Evolutionary conservation across 2,329 filamentous ascomycete genomes (phyloP), one percentile per base, ranked within the genome.

Genomic region (Penicillium brasilianum): DNA sequence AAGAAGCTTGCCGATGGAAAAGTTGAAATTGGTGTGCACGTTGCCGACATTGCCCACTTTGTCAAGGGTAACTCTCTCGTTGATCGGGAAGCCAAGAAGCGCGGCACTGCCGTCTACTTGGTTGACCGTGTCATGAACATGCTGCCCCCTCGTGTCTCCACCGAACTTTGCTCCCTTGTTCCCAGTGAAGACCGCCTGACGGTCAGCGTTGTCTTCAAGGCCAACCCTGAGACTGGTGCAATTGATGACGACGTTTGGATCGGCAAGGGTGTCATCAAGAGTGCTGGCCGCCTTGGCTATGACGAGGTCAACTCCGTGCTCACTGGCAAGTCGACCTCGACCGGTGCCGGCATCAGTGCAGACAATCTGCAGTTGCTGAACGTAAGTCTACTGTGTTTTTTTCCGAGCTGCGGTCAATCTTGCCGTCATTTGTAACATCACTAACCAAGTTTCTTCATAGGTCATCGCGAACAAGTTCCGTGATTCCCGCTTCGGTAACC

Each of bases 51-150:
- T 68, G 90, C 95, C 63, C 92, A 99, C 80, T 99, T 99, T 75
- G 92, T 99, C 76, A 98, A 98, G 84, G 85, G 90, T 51, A 96
- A 96, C 82, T 97, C 93, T 16, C 86, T 98, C 49, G 93, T 98
- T 54, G 95, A 99, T 73, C 90, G 95, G 50, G 95, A 99, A 80
- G 95, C 95, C 11, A 97, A 95, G 86, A 99, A 98, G 85, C 92
- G 95, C 67, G 94, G 94, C 63, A 98, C 93, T 59, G 93, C 93
- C 37, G 95, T 99, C 25, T 96, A 98, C 74, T 84, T 99, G 65
- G 90, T 97, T 81, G 95, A 97, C 81, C 89, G 93, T 81, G 90
- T 82, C 83, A 94, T 86, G 84, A 94, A 83, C 72, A 88, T 99
- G 85, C 87, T 99, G 39, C 95, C 95, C 14, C 85, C 91, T 1